Evolutionary conservation across 192 early-diverging fungal genomes (phyloP).

Genomic region (Backusella liffmaniae): DNA sequence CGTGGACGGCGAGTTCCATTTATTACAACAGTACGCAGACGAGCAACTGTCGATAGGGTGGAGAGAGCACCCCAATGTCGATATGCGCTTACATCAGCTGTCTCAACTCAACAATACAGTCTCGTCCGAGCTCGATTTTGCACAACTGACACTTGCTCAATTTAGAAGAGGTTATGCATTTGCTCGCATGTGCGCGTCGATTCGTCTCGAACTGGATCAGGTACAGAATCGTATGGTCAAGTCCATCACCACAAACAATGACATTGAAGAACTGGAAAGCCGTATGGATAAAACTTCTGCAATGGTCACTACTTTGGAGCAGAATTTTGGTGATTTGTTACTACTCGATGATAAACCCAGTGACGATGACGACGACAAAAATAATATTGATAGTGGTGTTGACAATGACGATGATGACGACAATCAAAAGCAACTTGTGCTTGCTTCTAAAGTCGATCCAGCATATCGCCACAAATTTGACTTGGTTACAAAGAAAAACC

Average conservation of each 20-base stretch:
- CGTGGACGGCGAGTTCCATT: not conserved
- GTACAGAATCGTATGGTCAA: conserved; percentile 35
- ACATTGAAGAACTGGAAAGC: conserved; percentile 29
- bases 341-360: not conserved
- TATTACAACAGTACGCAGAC: not conserved
- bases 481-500: conserved; percentile 22
- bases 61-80: conserved; percentile 15
- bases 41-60: not conserved
- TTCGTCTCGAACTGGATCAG: conserved; percentile 17
- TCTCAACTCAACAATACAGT: not conserved
- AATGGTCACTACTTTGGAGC: not conserved
- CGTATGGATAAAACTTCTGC: conserved; percentile 16
- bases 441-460: conserved; percentile 6
- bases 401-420: not conserved
- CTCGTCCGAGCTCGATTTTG: not conserved
- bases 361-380: conserved; percentile 1
- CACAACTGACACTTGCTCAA: not conserved
- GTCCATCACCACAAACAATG: conserved; percentile 25
- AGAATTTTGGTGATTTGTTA: conserved; percentile 20
- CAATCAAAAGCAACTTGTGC: not conserved
- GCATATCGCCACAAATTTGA: conserved; percentile 23
- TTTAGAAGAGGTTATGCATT: conserved; percentile 17
- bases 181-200: conserved; percentile 9
- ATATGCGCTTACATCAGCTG: not conserved
- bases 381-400: not conserved